A percentile compares a stretch with the other conserved stretches of the same genome.
Evolutionary conservation across 352 stramenopile genomes (phyloP).

Genomic region (Phytophthora ohioensis): DNA sequence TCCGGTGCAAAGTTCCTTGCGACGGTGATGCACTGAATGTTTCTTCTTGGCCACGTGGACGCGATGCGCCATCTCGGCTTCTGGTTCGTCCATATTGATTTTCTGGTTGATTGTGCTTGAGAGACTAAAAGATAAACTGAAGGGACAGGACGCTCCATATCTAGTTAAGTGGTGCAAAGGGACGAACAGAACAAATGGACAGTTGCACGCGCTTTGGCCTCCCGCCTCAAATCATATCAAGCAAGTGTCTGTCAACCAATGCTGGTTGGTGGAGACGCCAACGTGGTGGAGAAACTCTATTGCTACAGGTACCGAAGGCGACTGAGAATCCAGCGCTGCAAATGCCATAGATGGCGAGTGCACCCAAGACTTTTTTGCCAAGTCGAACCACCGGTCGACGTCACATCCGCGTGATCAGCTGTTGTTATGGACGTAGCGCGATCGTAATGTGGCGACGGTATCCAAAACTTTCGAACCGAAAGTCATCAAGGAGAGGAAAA

Average conservation of each 20-base stretch:
- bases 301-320: not conserved
- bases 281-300: not conserved
- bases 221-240: conserved; percentile 22
- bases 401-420: conserved; percentile 19
- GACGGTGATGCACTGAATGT: not conserved
- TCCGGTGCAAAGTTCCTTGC: conserved; percentile 20
- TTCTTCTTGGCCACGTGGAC: conserved; percentile 8
- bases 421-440: conserved; percentile 1
- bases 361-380: not conserved
- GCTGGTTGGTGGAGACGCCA: not conserved
- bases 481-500: too few species aligned
- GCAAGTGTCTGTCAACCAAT: not conserved
- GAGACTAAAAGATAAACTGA: conserved; percentile 17
- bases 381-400: not conserved
- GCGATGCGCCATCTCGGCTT: conserved; percentile 5
- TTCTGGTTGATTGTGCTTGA: not conserved
- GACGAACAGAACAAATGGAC: conserved; percentile 7
- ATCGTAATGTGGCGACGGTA: not conserved
- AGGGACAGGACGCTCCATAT: not conserved
- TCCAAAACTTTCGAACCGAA: not conserved
- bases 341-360: conserved; percentile 2
- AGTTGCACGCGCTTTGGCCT: conserved; percentile 5
- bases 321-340: not conserved
- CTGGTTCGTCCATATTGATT: conserved; percentile 1
- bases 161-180: conserved; percentile 7